Evolutionary conservation across 1,284 basidiomycete species (phyloP).

Genomic region (Agaricales sp.): DNA sequence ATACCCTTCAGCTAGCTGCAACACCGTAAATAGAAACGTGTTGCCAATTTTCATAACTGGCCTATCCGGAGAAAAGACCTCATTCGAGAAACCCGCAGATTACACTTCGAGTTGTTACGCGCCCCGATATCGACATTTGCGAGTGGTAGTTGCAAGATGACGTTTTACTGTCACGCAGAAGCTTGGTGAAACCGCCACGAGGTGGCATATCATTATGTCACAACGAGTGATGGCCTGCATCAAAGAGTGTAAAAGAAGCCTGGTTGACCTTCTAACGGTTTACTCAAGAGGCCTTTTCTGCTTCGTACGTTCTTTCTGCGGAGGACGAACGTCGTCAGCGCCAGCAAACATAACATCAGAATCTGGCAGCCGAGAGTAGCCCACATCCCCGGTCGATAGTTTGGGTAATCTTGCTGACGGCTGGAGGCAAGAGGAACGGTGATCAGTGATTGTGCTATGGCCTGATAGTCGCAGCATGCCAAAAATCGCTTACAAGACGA

Average conservation of each 20-base stretch:
- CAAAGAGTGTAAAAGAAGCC: slow-evolving; percentile 1
- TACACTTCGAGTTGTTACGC: too few relatives aligned
- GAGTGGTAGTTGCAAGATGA: not conserved
- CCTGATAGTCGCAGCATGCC: too few relatives aligned
- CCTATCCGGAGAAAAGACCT: not conserved
- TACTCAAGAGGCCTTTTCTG: not conserved
- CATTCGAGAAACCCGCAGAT: not conserved
- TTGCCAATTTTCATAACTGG: not conserved
- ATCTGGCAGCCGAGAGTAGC: not conserved
- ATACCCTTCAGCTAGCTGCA: not conserved
- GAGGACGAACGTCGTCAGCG: not conserved
- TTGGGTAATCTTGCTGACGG: slow-evolving; percentile 1
- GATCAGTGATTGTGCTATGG: too few relatives aligned
- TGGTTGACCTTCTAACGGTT: not conserved
- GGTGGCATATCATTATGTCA: not conserved
- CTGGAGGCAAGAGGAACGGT: not conserved
- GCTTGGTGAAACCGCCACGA: not conserved
- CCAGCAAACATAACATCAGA: not conserved
- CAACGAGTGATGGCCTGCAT: not conserved
- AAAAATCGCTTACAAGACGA: slow-evolving; percentile 6
- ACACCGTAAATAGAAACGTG: not conserved
- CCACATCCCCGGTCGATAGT: slow-evolving; percentile 1
- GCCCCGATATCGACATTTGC: too few relatives aligned
- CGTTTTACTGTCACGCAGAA: not conserved
- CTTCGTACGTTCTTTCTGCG: not conserved